Evolutionary conservation across 2,329 filamentous ascomycete species (phyloP), one percentile per base, ranked within the genome.

Genomic region (Fusarium staphyleae): DNA sequence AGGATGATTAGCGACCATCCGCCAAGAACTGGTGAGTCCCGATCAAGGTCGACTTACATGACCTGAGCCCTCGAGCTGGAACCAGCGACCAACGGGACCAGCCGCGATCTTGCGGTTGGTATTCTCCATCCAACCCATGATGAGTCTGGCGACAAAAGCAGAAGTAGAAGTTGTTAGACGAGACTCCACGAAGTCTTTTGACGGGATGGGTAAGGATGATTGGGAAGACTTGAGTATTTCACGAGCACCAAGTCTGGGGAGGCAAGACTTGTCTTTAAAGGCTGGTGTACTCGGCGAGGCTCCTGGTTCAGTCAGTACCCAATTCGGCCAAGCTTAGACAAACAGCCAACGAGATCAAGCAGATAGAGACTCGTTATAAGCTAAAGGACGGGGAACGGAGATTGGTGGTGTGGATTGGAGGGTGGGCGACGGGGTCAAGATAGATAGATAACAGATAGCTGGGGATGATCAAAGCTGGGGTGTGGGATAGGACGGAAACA

Each of bases 31-130:
- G n/a, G n/a, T n/a, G n/a, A n/a, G n/a, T n/a, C n/a, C n/a, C n/a
- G 13, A 3, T 13, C 14, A 35, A 30, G 32, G 24, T 45, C 11
- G 30, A 81, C 86, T 79, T 82, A 90, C 88, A 82, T 93, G 89
- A 66, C 90, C 90, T 32, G 84, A 91, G 62, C 89, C 89, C 57
- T 96, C 90, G 33, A 96, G 84, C 63, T 86, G 84, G 75, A 96
- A 96, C 78, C 87, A 89, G 62, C 80, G 78, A 57, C 90, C 90
- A 54, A 91, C 80, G 4, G 33, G 5, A 14, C 9, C 6, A 12
- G 11, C 13, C 3, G 28, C 28, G 5, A 30, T 12, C 3, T 12
- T 7, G n/a, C n/a, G 12, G 9, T 30, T 30, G 7, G n/a, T 30
- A 10, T n/a, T 12, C 5, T 10, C 2, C 3, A 30, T n/a, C 28